A percentile compares a stretch with the other conserved stretches of the same genome.
These are phyloP conservation scores for Quercus rubra DNA, from an alignment of 306 rosid species.

Conservation along the genomic window DNA sequence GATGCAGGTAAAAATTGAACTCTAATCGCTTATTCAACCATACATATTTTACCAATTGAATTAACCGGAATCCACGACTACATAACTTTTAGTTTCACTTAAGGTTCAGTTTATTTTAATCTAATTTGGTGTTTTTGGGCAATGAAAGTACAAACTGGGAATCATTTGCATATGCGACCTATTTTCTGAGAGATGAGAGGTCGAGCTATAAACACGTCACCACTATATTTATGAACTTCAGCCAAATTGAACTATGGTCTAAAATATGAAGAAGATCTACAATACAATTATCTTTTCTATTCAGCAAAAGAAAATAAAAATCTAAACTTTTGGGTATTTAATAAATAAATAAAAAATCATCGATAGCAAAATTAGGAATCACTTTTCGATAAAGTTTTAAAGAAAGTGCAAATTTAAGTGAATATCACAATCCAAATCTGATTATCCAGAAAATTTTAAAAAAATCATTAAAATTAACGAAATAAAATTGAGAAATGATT, in stretches of 20 bases:
- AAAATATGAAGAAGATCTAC: background rate
- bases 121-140: too few relatives aligned
- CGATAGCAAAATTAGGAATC: background rate
- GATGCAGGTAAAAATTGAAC: accelerated
- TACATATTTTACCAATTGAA: accelerated
- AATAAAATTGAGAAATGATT: background rate
- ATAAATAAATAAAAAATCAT: background rate
- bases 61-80: too few relatives aligned
- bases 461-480: too few relatives aligned
- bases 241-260: background rate
- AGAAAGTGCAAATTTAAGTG: background rate
- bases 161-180: too few relatives aligned
- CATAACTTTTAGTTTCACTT: too few relatives aligned
- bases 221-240: background rate
- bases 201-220: background rate
- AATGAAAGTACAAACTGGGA: too few relatives aligned
- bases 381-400: background rate
- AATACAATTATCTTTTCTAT: background rate
- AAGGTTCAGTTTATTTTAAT: too few relatives aligned
- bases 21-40: accelerated
- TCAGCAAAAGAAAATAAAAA: too few relatives aligned
- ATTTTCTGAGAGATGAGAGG: background rate
- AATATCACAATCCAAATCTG: too few relatives aligned
- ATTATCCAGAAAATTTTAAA: too few relatives aligned
- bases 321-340: background rate